A percentile compares a stretch with the other conserved stretches of the same genome.
Conservation (phyloP, 257 asterid genomes). For the Jacaranda copaia region DNA sequence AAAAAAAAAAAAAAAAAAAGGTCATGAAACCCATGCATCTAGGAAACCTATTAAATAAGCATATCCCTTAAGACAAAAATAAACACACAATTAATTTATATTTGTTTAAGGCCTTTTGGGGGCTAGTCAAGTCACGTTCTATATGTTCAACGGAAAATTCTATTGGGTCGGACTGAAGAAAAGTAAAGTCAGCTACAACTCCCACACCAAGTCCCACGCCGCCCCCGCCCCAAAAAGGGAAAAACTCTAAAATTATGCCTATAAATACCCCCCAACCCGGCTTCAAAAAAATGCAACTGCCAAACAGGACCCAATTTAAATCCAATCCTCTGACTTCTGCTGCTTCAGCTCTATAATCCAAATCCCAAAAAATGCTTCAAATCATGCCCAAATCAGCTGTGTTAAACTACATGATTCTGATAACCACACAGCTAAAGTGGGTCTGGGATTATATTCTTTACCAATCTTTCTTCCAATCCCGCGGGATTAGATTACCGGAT, state of each 20-base stretch:
- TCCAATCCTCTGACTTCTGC: no score
- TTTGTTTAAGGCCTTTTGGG: background rate
- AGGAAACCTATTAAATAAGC: background rate
- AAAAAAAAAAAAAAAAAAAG: no score
- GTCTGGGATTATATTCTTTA: conserved; percentile 36
- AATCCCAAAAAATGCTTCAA: conserved; percentile 28
- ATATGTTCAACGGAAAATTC: background rate
- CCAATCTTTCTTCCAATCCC: conserved; percentile 39
- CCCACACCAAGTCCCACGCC: background rate
- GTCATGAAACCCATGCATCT: background rate
- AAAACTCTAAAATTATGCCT: background rate
- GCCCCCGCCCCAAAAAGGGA: background rate
- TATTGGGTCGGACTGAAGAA: background rate
- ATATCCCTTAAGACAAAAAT: background rate
- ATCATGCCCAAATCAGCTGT: conserved; percentile 34
- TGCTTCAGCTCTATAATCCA: background rate
- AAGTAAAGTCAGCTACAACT: background rate
- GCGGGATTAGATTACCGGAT: background rate
- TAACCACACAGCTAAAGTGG: conserved; percentile 33
- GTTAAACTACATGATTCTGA: conserved; percentile 3
- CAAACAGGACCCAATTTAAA: background rate
- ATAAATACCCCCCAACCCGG: conserved; percentile 20
- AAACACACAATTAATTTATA: no score
- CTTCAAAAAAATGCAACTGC: background rate
- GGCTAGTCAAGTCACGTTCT: background rate